These are phyloP conservation scores for Curvularia hawaiiensis DNA, from an alignment of 2,329 filamentous ascomycete species.

Conservation along the genomic window DNA sequence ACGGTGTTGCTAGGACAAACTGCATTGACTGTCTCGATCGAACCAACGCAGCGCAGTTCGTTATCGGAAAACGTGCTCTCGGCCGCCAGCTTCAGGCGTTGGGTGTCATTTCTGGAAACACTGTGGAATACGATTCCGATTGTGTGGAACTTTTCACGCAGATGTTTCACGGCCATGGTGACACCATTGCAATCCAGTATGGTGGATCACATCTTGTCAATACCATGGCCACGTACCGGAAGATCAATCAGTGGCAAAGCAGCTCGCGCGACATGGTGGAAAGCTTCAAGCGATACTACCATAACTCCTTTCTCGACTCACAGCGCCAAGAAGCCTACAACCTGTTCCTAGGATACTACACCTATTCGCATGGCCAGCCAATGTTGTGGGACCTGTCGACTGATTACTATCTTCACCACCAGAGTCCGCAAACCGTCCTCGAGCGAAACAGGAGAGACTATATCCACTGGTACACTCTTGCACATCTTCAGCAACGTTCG, in stretches of 20 bases:
- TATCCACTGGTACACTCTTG: slow-evolving; percentile 85
- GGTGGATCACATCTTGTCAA: slow-evolving; percentile 97
- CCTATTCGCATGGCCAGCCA: slow-evolving; percentile 82
- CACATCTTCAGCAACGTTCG: slow-evolving; percentile 67
- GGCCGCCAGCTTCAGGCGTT: slow-evolving; percentile 91
- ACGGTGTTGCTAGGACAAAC: slow-evolving; percentile 92
- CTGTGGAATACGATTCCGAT: slow-evolving; percentile 91
- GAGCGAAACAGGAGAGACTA: slow-evolving; percentile 71
- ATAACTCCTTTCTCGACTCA: slow-evolving; percentile 97
- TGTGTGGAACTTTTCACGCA: slow-evolving; percentile 95
- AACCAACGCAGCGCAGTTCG: slow-evolving; percentile 97
- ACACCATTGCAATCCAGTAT: slow-evolving; percentile 97
- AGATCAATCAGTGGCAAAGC: slow-evolving; percentile 98
- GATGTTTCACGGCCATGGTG: slow-evolving; percentile 96
- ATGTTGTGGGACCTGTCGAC: slow-evolving; percentile 97
- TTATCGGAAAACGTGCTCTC: slow-evolving; percentile 92
- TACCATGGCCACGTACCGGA: slow-evolving; percentile 98
- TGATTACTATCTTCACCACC: slow-evolving; percentile 95
- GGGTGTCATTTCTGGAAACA: slow-evolving; percentile 79
- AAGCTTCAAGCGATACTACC: slow-evolving; percentile 98
- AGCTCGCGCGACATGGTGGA: slow-evolving; percentile 99
- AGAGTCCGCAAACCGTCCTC: slow-evolving; percentile 76
- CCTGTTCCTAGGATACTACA: slow-evolving; percentile 94
- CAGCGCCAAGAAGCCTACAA: slow-evolving; percentile 98
- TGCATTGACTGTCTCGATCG: slow-evolving; percentile 98